These are phyloP conservation scores for Cordia subcordata DNA, from an alignment of 257 asterid species.

Conservation along the genomic window DNA sequence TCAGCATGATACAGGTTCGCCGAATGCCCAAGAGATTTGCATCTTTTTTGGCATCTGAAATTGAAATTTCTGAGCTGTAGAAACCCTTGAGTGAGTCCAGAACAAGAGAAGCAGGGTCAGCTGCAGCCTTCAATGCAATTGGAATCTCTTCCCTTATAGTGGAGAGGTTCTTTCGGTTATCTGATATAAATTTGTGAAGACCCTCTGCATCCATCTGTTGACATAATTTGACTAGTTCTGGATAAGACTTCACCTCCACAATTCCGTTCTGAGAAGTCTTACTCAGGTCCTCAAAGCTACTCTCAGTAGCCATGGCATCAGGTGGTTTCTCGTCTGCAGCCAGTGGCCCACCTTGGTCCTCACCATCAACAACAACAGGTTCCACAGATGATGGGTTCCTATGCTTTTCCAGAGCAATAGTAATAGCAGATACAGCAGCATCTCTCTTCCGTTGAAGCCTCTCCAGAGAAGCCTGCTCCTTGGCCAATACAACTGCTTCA, in stretches of 20 bases:
- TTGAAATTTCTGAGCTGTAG: slow-evolving; percentile 49
- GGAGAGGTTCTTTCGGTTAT: slow-evolving; percentile 86
- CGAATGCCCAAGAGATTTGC: slow-evolving; percentile 82
- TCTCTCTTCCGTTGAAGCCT: slow-evolving; percentile 96
- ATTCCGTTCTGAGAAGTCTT: slow-evolving; percentile 33
- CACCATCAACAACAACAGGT: slow-evolving; percentile 22
- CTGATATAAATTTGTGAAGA: slow-evolving; percentile 89
- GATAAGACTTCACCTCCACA: slow-evolving; percentile 62
- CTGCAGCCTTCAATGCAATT: slow-evolving; percentile 68
- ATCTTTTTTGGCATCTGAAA: slow-evolving; percentile 71
- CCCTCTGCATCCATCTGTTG: slow-evolving; percentile 82
- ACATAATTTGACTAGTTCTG: slow-evolving; percentile 76
- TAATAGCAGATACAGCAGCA: slow-evolving; percentile 82
- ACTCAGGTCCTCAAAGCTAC: slow-evolving; percentile 18
- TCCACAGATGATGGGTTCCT: slow-evolving; percentile 37
- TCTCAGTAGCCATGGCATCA: slow-evolving; percentile 28
- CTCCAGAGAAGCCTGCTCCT: slow-evolving; percentile 79
- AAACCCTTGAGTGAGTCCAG: slow-evolving; percentile 87
- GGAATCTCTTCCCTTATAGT: slow-evolving; percentile 86
- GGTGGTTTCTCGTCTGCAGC: slow-evolving; percentile 35
- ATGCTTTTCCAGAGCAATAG: slow-evolving; percentile 49
- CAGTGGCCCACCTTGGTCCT: slow-evolving; percentile 35
- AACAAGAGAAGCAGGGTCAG: slow-evolving; percentile 74
- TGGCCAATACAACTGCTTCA: slow-evolving; percentile 65
- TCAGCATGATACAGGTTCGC: slow-evolving; percentile 88